Percentiles rank a stretch among this genome's conserved stretches.
phyloP scores from a whole-genome alignment of 2,329 filamentous ascomycete species.

The Aspergillus sojae region DNA sequence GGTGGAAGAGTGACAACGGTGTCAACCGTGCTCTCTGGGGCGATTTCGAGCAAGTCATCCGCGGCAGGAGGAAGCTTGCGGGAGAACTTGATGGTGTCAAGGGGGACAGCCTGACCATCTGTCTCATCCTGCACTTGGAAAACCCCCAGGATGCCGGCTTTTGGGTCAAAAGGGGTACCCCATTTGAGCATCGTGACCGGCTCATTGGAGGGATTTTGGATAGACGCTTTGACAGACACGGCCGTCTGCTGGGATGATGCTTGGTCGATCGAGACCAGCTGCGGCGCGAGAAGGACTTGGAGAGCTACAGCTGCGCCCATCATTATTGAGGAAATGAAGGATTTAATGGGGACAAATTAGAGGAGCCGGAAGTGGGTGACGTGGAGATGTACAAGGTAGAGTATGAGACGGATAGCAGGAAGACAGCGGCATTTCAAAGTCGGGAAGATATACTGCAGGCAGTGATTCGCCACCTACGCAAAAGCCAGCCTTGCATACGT shows the following conservation, averaged over 20 bases:
- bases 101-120: constrained; percentile 22
- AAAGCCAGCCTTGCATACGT: background rate
- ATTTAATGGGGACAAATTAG: background rate
- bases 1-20: constrained; percentile 30
- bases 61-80: constrained; percentile 34
- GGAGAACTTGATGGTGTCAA: constrained; percentile 38
- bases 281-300: constrained; percentile 12
- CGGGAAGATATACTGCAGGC: background rate
- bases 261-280: background rate
- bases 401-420: background rate
- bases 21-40: constrained; percentile 25
- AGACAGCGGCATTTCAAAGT: background rate
- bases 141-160: constrained; percentile 34
- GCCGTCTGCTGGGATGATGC: constrained; percentile 14
- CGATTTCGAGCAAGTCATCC: constrained; percentile 36
- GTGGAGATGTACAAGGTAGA: background rate
- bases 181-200: constrained; percentile 41
- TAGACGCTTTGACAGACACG: constrained; percentile 28
- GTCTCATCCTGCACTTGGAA: constrained; percentile 32
- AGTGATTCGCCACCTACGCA: constrained; percentile 1
- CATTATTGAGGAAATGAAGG: background rate
- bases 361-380: background rate
- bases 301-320: constrained; percentile 24
- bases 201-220: constrained; percentile 30
- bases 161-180: constrained; percentile 40